Base-by-base conservation (phyloP, 2,329 filamentous ascomycete genomes). In the Ophiosphaerella korrae region DNA sequence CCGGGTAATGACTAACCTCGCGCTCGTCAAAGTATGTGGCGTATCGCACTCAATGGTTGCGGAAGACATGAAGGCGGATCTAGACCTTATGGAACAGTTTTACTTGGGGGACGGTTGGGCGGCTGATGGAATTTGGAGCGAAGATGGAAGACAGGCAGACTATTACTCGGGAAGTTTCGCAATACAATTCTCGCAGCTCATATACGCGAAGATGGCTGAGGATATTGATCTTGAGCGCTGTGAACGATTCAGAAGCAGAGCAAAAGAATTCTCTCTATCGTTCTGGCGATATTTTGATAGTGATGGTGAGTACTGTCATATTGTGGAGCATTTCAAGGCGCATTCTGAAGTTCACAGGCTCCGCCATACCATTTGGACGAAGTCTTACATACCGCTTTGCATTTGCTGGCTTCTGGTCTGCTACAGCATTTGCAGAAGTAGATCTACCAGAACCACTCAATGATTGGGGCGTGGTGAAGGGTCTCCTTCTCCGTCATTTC, bases 151-250 rank as follows among this genome's bases (percentile, higher is more conserved):
- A 13, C 79, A 82, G 39, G 78, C 75, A 0, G 80, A 82, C 44
- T 82, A 82, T 58, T 82, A 82, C 47, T 82, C 80, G 1, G 79
- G 80, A 0, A 82, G 80, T 39, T 82, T 82, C 47, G 80, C 80
- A 0, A 80, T 82, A 7, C 80, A 82, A 47, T 82, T 81, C 31
- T 75, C 73, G 2, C 79, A 82, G 50, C 61, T 82, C 2, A 62
- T 81, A 0, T 82, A 79, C 51, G 67, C 73, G 0, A 75, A 74
- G 7, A 77, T 78, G 51, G 78, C 77, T 0, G 50, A 56, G 0
- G 74, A 79, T 13, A 36, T 78, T 3, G 79, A 82, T 42, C 64
- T 70, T 0, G 53, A 63, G 26, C 64, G 79, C 16, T 72, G 71
- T 3, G 65, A 66, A 9, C 54, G 49, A 7, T 82, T 77, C 57